Base-by-base conservation (phyloP, 257 asterid genomes). In the Solanum acaule region DNA sequence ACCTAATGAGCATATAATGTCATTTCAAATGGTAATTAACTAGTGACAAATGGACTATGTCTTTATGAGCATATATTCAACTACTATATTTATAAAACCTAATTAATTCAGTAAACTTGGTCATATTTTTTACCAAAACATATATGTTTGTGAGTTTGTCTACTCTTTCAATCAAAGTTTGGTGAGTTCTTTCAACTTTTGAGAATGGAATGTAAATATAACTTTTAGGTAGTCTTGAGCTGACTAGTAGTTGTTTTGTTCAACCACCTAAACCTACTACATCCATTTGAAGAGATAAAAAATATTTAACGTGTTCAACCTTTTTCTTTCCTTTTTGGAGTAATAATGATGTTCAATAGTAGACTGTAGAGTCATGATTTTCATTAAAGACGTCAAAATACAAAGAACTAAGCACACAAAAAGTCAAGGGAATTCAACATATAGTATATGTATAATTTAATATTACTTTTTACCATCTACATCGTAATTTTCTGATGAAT, bases 191-290 rank as follows among this genome's bases (percentile, higher is more conserved):
- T n/a, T 42, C 85, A 78, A 78, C 85, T 40, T 46, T 46, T 10
- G 40, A 81, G 27, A 81, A 44, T 44, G 38, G 67, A 79, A 44
- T 27, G 46, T 35, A 73, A 35, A 73, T 9, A 73, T 34, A 35
- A 9, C n/a, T 3, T 70, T 3, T 70, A 29, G 38, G 27, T 34
- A 18, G 46, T 34, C 81, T 2, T 18, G 16, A 73, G 81, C 46
- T 73, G 37, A 79, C 38, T 79, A 79, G 25, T 46, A 44, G 67
- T 46, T 82, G 29, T 82, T 82, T 49, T 82, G 70, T 82, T 82
- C 86, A 82, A 82, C 86, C 16, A 82, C 86, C 27, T 10, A 3
- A 82, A 82, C 70, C 86, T 82, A 81, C 67, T 46, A 29, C 67
- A 31, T 29, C 86, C 86, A 82, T 29, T 49, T 49, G 20, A 18